Percentiles rank a stretch among this genome's conserved stretches.
These are phyloP conservation scores for Platismatia glauca DNA, from an alignment of 495 filamentous ascomycete genomes.

Conservation along the genomic window DNA sequence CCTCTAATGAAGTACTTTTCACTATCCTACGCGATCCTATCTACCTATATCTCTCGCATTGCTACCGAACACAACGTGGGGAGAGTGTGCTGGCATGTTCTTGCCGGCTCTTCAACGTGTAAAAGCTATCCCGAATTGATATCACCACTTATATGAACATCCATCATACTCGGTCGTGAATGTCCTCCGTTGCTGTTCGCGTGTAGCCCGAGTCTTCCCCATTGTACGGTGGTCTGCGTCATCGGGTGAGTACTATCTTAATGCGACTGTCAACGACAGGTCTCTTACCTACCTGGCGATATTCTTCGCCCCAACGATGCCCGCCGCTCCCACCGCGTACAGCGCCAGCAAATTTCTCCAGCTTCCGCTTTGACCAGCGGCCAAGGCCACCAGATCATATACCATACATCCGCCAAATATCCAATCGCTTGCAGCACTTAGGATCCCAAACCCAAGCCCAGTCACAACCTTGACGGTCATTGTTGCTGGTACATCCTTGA, in stretches of 20 bases:
- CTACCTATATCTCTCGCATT: no score
- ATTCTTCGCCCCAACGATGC: constrained; percentile 42
- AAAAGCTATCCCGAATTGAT: background rate
- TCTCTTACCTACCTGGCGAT: constrained; percentile 35
- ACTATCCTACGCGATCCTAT: no score
- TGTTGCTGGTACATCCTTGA: constrained; percentile 32
- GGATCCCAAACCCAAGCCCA: constrained; percentile 36
- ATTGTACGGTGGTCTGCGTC: constrained; percentile 23
- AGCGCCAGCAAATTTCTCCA: constrained; percentile 39
- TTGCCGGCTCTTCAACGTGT: background rate
- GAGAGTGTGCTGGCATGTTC: background rate
- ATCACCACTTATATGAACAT: background rate
- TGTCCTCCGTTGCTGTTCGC: constrained; percentile 19
- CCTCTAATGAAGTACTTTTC: no score
- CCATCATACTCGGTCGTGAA: constrained; percentile 21
- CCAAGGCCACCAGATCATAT: constrained; percentile 42
- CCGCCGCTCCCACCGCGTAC: constrained; percentile 39
- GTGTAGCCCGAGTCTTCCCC: constrained; percentile 16
- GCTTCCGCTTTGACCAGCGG: constrained; percentile 36
- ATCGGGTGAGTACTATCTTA: background rate
- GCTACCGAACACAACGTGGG: no score
- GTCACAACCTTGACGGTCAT: constrained; percentile 38
- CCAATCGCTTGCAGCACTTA: constrained; percentile 39
- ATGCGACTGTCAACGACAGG: background rate
- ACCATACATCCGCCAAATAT: constrained; percentile 46